A percentile compares a stretch with the other conserved stretches of the same genome.
phyloP scores from a whole-genome alignment of 192 early-diverging fungal species.

The Gigaspora rosea region DNA sequence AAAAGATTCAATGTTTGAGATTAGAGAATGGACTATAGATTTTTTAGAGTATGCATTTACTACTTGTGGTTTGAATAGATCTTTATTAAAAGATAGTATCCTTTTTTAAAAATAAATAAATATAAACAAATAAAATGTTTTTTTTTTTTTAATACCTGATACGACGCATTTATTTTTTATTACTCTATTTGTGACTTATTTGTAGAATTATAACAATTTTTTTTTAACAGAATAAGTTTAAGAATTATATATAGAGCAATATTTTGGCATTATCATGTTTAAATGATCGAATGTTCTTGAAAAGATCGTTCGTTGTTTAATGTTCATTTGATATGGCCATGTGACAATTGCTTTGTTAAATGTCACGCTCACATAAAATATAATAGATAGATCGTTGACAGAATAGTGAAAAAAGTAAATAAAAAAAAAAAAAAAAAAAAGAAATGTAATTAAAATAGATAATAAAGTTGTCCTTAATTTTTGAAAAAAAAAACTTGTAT shows the following conservation, averaged over 20 bases:
- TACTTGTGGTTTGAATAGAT: neutral
- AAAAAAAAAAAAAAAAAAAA: neutral
- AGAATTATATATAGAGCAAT: no score
- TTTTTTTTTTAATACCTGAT: neutral
- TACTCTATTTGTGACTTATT: neutral
- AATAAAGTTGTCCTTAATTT: neutral
- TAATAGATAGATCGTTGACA: no score
- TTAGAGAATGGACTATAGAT: slow-evolving; percentile 25
- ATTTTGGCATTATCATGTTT: no score
- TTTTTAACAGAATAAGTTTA: no score
- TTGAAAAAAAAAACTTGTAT: neutral
- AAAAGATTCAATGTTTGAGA: slow-evolving; percentile 3
- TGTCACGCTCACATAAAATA: no score
- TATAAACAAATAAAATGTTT: neutral
- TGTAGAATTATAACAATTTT: no score
- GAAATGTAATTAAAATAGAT: slow-evolving; percentile 1
- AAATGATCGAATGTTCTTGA: no score
- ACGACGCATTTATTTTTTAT: neutral
- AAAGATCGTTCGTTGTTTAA: no score
- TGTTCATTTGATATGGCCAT: no score
- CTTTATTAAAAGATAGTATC: slow-evolving; percentile 17
- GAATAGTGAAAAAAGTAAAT: no score
- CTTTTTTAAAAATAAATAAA: slow-evolving; percentile 1
- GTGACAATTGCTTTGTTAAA: no score
- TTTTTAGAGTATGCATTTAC: slow-evolving; percentile 25